These are phyloP conservation scores for Gossypium bickii DNA, from an alignment of 345 rosid genomes.

Conservation along the genomic window DNA sequence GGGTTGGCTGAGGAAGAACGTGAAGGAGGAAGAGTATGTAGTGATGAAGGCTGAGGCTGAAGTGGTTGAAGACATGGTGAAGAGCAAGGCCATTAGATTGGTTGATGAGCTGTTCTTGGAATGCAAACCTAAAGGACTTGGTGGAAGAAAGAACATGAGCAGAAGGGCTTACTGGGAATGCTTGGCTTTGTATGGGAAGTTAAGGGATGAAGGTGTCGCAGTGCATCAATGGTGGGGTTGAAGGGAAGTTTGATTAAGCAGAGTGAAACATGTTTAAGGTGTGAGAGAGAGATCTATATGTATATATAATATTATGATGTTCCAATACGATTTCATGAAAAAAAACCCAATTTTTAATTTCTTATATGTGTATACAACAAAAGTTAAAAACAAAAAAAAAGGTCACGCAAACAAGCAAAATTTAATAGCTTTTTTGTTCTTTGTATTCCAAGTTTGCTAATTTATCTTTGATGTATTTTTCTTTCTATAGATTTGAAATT, in stretches of 20 bases:
- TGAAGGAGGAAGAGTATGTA: slow-evolving; percentile 60
- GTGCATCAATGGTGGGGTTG: slow-evolving; percentile 74
- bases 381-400: too few relatives aligned
- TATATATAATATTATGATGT: background rate
- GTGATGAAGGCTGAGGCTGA: slow-evolving; percentile 74
- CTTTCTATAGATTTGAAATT: too few relatives aligned
- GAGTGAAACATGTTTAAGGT: background rate
- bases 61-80: background rate
- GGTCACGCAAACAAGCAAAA: too few relatives aligned
- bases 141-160: slow-evolving; percentile 29
- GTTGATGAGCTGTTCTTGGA: slow-evolving; percentile 7
- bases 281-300: background rate
- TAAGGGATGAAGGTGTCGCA: background rate
- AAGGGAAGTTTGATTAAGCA: slow-evolving; percentile 9
- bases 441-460: too few relatives aligned
- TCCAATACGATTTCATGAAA: too few relatives aligned
- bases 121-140: slow-evolving; percentile 54
- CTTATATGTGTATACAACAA: too few relatives aligned
- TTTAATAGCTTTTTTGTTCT: too few relatives aligned
- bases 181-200: slow-evolving; percentile 58
- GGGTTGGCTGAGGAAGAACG: slow-evolving; percentile 63
- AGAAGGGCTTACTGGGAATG: slow-evolving; percentile 78
- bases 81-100: background rate
- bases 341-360: too few relatives aligned
- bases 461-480: too few relatives aligned